phyloP scores from a whole-genome alignment of 2,329 filamentous ascomycete species.

The Trichothecium roseum region DNA sequence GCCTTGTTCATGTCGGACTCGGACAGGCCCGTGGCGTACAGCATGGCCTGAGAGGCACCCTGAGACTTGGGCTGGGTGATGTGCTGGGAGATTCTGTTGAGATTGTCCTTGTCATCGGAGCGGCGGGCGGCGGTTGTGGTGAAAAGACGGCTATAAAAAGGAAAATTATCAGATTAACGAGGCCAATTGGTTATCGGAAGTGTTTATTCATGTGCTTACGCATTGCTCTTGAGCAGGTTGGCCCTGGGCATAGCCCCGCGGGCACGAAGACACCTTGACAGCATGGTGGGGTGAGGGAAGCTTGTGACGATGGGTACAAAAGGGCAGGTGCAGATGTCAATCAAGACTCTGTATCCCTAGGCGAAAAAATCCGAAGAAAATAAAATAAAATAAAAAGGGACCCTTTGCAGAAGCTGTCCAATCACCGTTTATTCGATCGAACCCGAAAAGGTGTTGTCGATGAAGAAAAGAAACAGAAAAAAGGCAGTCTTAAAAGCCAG shows the following conservation, averaged over 20 bases:
- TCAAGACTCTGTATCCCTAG: no score
- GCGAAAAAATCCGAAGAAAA: no score
- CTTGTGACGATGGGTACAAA: no score
- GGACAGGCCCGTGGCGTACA: constrained; percentile 85
- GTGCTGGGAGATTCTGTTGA: constrained; percentile 75
- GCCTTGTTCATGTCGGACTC: constrained; percentile 90
- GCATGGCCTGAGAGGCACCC: constrained; percentile 96
- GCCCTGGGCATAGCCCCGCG: constrained; percentile 2
- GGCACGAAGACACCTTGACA: constrained; percentile 3
- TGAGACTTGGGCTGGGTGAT: constrained; percentile 98
- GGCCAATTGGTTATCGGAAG: not conserved
- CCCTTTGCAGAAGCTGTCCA: no score
- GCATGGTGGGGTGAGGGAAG: not conserved
- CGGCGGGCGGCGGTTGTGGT: constrained; percentile 38
- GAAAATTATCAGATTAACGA: not conserved
- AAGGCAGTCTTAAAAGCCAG: no score
- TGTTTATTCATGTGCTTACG: not conserved
- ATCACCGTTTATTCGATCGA: no score
- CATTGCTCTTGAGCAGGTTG: constrained; percentile 1
- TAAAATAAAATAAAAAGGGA: no score
- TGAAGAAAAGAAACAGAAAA: no score
- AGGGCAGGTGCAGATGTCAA: no score
- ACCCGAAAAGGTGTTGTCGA: no score
- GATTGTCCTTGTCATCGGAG: constrained; percentile 43
- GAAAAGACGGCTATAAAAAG: constrained; percentile 32